Conservation (phyloP, 2,329 filamentous ascomycete genomes). For the Bipolaris victoriae region DNA sequence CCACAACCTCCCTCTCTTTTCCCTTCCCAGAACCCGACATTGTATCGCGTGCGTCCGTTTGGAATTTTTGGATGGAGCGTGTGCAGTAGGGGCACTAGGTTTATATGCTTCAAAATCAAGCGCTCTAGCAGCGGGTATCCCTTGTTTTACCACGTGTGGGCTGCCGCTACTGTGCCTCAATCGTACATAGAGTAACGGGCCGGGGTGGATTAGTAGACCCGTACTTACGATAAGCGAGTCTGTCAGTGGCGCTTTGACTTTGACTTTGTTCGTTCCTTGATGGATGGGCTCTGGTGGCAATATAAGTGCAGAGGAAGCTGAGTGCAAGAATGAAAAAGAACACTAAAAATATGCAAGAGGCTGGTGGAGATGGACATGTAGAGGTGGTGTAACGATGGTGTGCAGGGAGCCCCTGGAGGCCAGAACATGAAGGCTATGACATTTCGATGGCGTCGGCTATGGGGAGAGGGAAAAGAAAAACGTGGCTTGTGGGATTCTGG, state of each 20-base stretch:
- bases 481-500: constrained; percentile 9
- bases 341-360: background rate
- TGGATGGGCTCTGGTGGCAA: background rate
- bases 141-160: constrained; percentile 1
- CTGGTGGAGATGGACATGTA: background rate
- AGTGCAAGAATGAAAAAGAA: background rate
- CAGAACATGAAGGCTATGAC: constrained; percentile 5
- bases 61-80: background rate
- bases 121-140: background rate
- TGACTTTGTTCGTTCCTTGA: background rate
- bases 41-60: background rate
- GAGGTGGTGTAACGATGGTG: background rate
- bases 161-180: constrained; percentile 8
- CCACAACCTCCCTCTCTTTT: constrained; percentile 4
- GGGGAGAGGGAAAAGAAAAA: background rate
- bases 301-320: background rate
- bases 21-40: constrained; percentile 10
- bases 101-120: background rate
- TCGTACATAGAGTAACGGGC: constrained; percentile 9
- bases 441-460: background rate
- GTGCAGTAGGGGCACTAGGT: too few relatives aligned
- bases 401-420: background rate
- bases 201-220: background rate
- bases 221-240: constrained; percentile 8
- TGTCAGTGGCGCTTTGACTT: background rate